A percentile compares a stretch with the other conserved stretches of the same genome.
These are phyloP conservation scores for Mycotypha africana DNA, from an alignment of 371 early-diverging fungal genomes.

Conservation along the genomic window DNA sequence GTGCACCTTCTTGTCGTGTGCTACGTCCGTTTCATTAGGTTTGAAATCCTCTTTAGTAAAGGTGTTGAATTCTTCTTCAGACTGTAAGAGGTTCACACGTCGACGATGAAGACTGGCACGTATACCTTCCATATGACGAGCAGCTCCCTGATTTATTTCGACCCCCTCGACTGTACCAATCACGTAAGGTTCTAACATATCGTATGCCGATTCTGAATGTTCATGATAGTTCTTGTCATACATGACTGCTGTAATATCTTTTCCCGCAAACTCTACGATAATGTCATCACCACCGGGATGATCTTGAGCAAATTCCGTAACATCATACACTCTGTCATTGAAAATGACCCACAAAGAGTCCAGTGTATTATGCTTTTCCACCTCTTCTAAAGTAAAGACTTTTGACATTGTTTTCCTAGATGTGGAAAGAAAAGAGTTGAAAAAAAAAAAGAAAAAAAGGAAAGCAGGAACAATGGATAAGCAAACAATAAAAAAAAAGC, in stretches of 20 bases:
- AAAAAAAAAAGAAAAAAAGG: background rate
- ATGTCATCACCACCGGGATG: conserved; percentile 82
- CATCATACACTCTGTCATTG: conserved; percentile 78
- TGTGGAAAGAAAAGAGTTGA: background rate
- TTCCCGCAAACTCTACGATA: conserved; percentile 71
- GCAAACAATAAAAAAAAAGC: no score
- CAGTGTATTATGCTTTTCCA: conserved; percentile 60
- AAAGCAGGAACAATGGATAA: no score
- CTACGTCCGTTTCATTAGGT: conserved; percentile 39
- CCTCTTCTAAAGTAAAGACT: conserved; percentile 52
- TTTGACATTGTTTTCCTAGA: conserved; percentile 1
- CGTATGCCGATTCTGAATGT: conserved; percentile 83
- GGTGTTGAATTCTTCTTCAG: conserved; percentile 23
- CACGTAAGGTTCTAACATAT: conserved; percentile 73
- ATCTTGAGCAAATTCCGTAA: conserved; percentile 73
- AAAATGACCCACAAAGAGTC: conserved; percentile 73
- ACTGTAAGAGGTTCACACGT: conserved; percentile 11
- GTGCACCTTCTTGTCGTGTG: conserved; percentile 45
- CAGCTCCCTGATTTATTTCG: background rate
- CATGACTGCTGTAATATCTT: conserved; percentile 70
- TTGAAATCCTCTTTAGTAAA: conserved; percentile 46
- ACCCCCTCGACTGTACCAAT: conserved; percentile 61
- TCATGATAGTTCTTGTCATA: conserved; percentile 68
- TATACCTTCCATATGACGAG: conserved; percentile 7
- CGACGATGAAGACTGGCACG: conserved; percentile 16